These are phyloP conservation scores for Xylariomycetidae sp. DNA, from an alignment of 2,329 filamentous ascomycete species.

Conservation along the genomic window DNA sequence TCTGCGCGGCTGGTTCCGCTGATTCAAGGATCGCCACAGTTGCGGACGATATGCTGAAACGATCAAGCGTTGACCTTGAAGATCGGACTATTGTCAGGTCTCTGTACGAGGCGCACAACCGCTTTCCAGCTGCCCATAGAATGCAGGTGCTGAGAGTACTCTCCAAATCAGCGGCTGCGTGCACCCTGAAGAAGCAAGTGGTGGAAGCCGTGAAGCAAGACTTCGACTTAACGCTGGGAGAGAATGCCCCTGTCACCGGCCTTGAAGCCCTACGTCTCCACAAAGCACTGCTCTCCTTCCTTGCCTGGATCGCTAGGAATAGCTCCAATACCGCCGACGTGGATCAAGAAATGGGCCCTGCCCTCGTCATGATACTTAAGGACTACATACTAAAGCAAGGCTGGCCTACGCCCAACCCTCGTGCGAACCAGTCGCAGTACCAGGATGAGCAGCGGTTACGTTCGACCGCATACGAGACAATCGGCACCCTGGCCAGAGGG, in stretches of 20 bases:
- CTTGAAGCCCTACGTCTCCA: slow-evolving; percentile 75
- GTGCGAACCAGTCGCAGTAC: slow-evolving; percentile 41
- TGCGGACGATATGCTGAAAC: slow-evolving; percentile 86
- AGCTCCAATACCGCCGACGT: slow-evolving; percentile 49
- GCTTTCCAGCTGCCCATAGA: slow-evolving; percentile 65
- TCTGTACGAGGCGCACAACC: slow-evolving; percentile 69
- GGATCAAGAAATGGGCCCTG: slow-evolving; percentile 59
- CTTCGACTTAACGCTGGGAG: slow-evolving; percentile 38
- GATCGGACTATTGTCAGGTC: slow-evolving; percentile 54
- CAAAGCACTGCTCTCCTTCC: slow-evolving; percentile 75
- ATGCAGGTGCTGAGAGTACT: slow-evolving; percentile 71
- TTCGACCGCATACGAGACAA: slow-evolving; percentile 81
- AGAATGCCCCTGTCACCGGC: slow-evolving; percentile 41
- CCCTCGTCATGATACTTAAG: slow-evolving; percentile 62
- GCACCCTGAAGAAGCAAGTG: slow-evolving; percentile 62
- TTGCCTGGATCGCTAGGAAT: slow-evolving; percentile 79
- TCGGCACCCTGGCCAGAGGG: slow-evolving; percentile 71
- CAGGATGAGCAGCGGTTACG: slow-evolving; percentile 61
- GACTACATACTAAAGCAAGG: slow-evolving; percentile 74
- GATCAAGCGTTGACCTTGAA: slow-evolving; percentile 70
- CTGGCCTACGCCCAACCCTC: slow-evolving; percentile 59
- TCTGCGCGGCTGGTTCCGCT: slow-evolving; percentile 76
- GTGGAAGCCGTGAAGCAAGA: slow-evolving; percentile 63
- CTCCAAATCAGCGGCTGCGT: slow-evolving; percentile 69
- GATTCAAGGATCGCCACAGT: slow-evolving; percentile 77